Conservation (phyloP, 2,329 filamentous ascomycete genomes). For the Samsoniella hepiali region DNA sequence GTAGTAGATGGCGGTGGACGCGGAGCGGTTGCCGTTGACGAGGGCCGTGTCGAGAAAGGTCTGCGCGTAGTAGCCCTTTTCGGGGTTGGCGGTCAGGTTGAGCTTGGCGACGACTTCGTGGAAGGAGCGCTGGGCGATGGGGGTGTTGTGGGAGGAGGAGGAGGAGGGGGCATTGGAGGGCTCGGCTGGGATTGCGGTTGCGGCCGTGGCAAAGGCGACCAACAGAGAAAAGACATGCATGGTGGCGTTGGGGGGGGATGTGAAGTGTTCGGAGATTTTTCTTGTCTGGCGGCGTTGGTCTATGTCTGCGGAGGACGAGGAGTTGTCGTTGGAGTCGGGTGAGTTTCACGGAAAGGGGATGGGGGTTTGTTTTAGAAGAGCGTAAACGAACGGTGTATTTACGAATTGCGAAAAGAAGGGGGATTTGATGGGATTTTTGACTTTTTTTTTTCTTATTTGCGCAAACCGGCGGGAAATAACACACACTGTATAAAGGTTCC, state of each 20-base stretch:
- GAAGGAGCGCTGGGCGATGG: conserved; percentile 27
- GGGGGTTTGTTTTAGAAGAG: no score
- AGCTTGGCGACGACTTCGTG: conserved; percentile 43
- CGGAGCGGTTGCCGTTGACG: conserved; percentile 29
- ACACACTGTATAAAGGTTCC: background rate
- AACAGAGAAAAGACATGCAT: background rate
- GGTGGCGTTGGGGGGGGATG: background rate
- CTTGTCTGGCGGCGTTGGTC: no score
- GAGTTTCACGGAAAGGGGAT: no score
- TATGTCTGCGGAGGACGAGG: no score
- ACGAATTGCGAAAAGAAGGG: no score
- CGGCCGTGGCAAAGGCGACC: background rate
- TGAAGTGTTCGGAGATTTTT: no score
- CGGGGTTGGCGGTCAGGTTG: conserved; percentile 40
- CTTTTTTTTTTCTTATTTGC: background rate
- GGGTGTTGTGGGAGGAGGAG: background rate
- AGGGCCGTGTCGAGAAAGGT: conserved; percentile 26
- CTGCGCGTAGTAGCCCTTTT: conserved; percentile 51
- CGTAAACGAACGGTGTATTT: no score
- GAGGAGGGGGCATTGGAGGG: background rate
- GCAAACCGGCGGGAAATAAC: background rate
- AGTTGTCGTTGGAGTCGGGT: no score
- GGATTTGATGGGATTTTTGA: no score
- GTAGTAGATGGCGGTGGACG: conserved; percentile 52
- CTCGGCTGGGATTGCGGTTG: background rate